Evolutionary conservation across 2,329 filamentous ascomycete species (phyloP).

Genomic region (Exserohilum rostratum): DNA sequence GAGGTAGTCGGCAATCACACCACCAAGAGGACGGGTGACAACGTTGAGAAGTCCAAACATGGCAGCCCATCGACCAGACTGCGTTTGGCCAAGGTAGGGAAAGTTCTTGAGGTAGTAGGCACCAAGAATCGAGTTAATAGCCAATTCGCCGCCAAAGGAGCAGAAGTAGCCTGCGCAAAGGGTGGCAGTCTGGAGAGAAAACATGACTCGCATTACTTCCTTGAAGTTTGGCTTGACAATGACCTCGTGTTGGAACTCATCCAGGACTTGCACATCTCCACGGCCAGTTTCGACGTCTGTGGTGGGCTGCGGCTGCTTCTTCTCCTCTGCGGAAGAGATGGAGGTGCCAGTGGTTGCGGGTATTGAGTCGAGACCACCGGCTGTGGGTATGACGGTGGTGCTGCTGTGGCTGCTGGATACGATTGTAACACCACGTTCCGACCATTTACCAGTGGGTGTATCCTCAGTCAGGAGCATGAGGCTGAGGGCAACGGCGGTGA

Average conservation of each 20-base stretch:
- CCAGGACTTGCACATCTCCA: conserved; percentile 60
- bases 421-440: conserved; percentile 67
- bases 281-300: conserved; percentile 55
- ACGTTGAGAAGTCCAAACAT: conserved; percentile 80
- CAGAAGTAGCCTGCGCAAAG: conserved; percentile 63
- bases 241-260: conserved; percentile 65
- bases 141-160: conserved; percentile 65
- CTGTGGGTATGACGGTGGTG: conserved; percentile 57
- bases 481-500: conserved; percentile 67
- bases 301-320: conserved; percentile 32
- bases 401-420: conserved; percentile 59
- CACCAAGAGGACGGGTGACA: conserved; percentile 69
- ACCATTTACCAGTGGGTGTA: conserved; percentile 82
- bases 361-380: conserved; percentile 57
- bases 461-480: conserved; percentile 80
- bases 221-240: conserved; percentile 65
- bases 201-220: conserved; percentile 65
- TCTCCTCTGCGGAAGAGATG: conserved; percentile 48
- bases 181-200: conserved; percentile 64
- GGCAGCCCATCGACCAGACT: conserved; percentile 67
- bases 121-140: conserved; percentile 66
- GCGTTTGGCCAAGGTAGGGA: conserved; percentile 59
- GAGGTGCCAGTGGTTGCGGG: conserved; percentile 37
- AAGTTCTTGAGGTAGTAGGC: conserved; percentile 65
- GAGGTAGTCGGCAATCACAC: conserved; percentile 63